Evolutionary conservation across 192 early-diverging fungal species (phyloP).

Genomic region (Kappamyces sp.): DNA sequence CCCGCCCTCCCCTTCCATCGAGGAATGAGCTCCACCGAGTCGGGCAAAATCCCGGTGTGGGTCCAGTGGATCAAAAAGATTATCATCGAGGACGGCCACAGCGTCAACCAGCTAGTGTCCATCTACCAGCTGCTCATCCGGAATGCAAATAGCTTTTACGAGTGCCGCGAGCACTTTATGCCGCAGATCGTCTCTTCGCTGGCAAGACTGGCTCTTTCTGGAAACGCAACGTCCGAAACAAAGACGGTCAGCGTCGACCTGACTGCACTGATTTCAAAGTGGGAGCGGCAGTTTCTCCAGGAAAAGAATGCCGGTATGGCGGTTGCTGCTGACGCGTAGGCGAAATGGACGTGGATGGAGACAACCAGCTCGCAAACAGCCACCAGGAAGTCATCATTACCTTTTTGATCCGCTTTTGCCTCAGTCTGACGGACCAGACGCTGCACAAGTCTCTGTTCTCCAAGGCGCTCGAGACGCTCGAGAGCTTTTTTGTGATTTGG

Average conservation of each 20-base stretch:
- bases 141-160: slow-evolving; percentile 86
- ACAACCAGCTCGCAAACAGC: slow-evolving; percentile 8
- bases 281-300: slow-evolving; percentile 71
- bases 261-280: slow-evolving; percentile 80
- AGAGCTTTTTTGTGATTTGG: slow-evolving; percentile 66
- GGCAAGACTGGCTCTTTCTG: slow-evolving; percentile 78
- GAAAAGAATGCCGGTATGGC: slow-evolving; percentile 25
- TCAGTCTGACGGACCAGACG: slow-evolving; percentile 48
- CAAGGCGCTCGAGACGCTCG: slow-evolving; percentile 63
- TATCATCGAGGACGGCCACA: slow-evolving; percentile 89
- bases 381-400: slow-evolving; percentile 31
- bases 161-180: slow-evolving; percentile 81
- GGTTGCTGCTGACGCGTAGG: slow-evolving; percentile 21
- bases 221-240: slow-evolving; percentile 81
- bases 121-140: slow-evolving; percentile 89
- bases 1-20: slow-evolving; percentile 74
- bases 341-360: not conserved
- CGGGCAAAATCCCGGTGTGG: slow-evolving; percentile 64
- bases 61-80: slow-evolving; percentile 80
- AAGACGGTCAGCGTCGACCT: slow-evolving; percentile 82
- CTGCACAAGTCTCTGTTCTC: slow-evolving; percentile 41
- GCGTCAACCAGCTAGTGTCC: slow-evolving; percentile 75
- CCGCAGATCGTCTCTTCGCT: slow-evolving; percentile 82
- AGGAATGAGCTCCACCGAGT: slow-evolving; percentile 14
- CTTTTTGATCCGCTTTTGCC: slow-evolving; percentile 49